Conservation (phyloP, 306 rosid species). For the Pyrus pyrifolia region DNA sequence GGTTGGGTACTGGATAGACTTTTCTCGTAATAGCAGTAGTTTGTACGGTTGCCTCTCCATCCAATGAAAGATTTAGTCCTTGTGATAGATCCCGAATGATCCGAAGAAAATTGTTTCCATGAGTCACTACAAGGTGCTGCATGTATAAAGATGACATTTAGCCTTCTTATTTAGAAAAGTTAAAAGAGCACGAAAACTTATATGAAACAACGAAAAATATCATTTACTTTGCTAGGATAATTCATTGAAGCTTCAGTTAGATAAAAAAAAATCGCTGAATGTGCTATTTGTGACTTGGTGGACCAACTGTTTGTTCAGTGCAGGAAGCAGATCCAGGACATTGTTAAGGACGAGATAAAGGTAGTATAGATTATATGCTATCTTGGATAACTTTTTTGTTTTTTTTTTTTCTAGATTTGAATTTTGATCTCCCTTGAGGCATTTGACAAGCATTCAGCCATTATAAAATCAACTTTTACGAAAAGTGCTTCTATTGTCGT, state of each 20-base stretch:
- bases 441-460: neutral
- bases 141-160: constrained; percentile 24
- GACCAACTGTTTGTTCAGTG: neutral
- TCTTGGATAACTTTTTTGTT: neutral
- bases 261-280: neutral
- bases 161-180: constrained; percentile 12
- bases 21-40: constrained; percentile 31
- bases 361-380: neutral
- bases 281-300: neutral
- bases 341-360: neutral
- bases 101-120: constrained; percentile 68
- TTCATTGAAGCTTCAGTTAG: neutral
- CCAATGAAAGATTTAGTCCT: constrained; percentile 53
- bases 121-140: constrained; percentile 60
- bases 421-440: neutral
- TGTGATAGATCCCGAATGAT: constrained; percentile 41
- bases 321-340: neutral
- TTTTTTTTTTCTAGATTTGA: neutral
- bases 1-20: constrained; percentile 34
- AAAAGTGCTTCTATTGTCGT: neutral
- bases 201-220: neutral
- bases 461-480: neutral
- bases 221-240: neutral
- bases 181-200: neutral
- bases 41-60: constrained; percentile 47